Evolutionary conservation across 2,329 filamentous ascomycete genomes (phyloP).

Genomic region (Colletotrichum sansevieriae): DNA sequence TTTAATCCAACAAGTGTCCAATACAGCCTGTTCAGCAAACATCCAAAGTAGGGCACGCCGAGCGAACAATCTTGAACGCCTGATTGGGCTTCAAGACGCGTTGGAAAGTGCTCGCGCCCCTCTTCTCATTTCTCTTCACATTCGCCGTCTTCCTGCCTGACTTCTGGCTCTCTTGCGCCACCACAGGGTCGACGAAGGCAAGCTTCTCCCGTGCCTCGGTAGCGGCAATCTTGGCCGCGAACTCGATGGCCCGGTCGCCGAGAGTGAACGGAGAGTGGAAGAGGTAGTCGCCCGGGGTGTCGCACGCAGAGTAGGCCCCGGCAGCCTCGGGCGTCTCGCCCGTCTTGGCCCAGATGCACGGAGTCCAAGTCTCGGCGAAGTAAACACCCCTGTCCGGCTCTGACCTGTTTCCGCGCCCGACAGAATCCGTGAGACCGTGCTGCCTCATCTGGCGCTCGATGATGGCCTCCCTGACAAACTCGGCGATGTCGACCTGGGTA

Average conservation of each 20-base stretch:
- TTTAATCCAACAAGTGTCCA: background rate
- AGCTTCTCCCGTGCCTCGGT: constrained; percentile 18
- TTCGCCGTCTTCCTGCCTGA: background rate
- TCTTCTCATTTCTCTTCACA: constrained; percentile 21
- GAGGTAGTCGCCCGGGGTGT: constrained; percentile 60
- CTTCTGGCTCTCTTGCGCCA: constrained; percentile 2
- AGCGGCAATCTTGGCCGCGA: constrained; percentile 32
- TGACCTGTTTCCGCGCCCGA: constrained; percentile 55
- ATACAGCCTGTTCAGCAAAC: background rate
- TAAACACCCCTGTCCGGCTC: constrained; percentile 49
- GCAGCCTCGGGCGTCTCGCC: constrained; percentile 25
- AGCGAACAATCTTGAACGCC: background rate
- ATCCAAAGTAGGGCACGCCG: constrained; percentile 25
- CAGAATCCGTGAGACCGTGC: constrained; percentile 56
- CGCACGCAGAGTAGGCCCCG: constrained; percentile 50
- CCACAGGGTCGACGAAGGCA: constrained; percentile 5
- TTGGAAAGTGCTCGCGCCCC: background rate
- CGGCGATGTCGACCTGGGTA: constrained; percentile 56
- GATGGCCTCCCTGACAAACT: constrained; percentile 59
- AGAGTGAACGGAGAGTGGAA: constrained; percentile 67
- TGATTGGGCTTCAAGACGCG: constrained; percentile 9
- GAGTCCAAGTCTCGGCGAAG: constrained; percentile 58
- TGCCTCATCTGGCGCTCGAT: constrained; percentile 62
- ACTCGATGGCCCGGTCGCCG: constrained; percentile 48
- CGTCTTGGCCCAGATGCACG: constrained; percentile 53